Evolutionary conservation across 345 rosid species (phyloP), one percentile per base, ranked within the genome.

Genomic region (Brassica carinata): DNA sequence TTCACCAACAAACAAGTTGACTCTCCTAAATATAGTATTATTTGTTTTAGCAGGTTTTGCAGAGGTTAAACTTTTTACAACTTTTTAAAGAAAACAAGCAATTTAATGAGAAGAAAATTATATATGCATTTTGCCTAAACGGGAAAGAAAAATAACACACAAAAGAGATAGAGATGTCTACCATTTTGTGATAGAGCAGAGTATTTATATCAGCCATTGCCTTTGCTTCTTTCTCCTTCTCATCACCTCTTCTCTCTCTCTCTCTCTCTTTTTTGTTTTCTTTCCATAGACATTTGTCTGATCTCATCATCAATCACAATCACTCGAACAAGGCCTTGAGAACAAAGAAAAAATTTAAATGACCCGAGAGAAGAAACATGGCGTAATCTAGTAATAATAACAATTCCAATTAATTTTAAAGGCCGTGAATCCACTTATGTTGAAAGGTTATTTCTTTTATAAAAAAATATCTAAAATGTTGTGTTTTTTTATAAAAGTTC

Each of bases 141-240:
- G n/a, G 63, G 43, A 68, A 76, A 53, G 7, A 64, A 64, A 74
- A 61, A 68, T 1, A 9, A 13, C 18, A 48, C 70, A 34, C 17
- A 48, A 5, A 43, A 11, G 53, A 43, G 13, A 43, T 0, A 57
- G 66, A 55, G 40, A 67, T 57, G 57, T 33, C 30, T 40, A 29
- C 9, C 51, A 79, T 29, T 5, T 61, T 30, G 73, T 3, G 69
- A 4, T 7, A 73, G 83, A 74, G 77, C 80, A 81, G 81, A 81
- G 77, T 76, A 81, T 81, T 81, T 81, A 81, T 76, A 71, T 72
- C 67, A 76, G 69, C 81, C 77, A 76, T 71, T 77, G 84, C 34
- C 77, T 58, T 65, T 76, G 74, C 77, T 72, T 76, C 78, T 15
- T 31, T 65, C 2, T 58, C 55, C 77, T 45, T 5, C 64, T 82